Evolutionary conservation across 495 filamentous ascomycete species (phyloP).

Genomic region (Choiromyces venosus): DNA sequence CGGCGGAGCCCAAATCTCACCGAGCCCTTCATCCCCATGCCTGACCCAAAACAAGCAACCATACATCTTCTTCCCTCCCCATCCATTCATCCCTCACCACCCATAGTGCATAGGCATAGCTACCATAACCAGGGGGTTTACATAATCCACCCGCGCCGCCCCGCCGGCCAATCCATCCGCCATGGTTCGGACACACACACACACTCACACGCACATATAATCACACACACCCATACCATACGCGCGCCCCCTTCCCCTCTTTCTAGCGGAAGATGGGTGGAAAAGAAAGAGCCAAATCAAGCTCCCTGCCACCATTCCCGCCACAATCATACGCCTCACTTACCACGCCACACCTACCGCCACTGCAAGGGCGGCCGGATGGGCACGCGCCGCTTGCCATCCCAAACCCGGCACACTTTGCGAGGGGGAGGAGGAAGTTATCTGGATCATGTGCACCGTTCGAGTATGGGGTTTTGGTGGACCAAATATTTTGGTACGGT

Average conservation of each 20-base stretch:
- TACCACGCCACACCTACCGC: not conserved
- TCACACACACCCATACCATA: not conserved
- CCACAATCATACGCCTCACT: not conserved
- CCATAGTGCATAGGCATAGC: not conserved
- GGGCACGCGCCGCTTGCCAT: not conserved
- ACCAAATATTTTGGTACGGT: not conserved
- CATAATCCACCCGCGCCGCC: slow-evolving; percentile 3
- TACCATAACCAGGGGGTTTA: not conserved
- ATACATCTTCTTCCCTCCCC: not conserved
- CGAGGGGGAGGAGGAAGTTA: not conserved
- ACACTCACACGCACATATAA: too few relatives aligned
- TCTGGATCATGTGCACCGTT: not conserved
- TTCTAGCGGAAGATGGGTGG: not conserved
- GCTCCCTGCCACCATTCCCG: not conserved
- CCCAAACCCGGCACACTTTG: slow-evolving; percentile 1
- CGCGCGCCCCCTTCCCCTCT: not conserved
- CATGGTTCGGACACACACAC: not conserved
- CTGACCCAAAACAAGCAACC: slow-evolving; percentile 2
- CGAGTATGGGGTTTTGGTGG: not conserved
- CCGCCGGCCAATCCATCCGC: not conserved
- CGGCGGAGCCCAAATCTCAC: not conserved
- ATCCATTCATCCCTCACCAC: not conserved
- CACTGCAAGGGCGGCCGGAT: slow-evolving; percentile 3
- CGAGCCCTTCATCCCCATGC: not conserved
- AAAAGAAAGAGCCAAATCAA: not conserved